Conservation (phyloP, 2,329 filamentous ascomycete species). For the Cladobotryum protrusum region DNA sequence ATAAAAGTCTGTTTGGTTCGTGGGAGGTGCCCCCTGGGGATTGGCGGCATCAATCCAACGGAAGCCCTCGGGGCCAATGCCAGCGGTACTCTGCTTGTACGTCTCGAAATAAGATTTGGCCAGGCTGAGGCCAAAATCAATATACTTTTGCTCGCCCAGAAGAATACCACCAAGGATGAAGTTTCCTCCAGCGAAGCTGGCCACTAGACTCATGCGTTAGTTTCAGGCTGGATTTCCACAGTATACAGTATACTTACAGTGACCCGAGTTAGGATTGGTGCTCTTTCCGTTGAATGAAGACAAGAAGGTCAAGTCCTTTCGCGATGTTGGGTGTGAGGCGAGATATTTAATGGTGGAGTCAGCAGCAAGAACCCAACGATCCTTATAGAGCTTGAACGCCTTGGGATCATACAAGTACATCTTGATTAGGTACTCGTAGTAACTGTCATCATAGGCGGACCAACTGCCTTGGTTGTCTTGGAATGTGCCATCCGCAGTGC, state of each 20-base stretch:
- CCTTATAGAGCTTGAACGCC: conserved; percentile 58
- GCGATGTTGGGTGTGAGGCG: conserved; percentile 57
- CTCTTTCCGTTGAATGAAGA: conserved; percentile 47
- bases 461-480: conserved; percentile 64
- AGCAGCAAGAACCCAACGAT: conserved; percentile 69
- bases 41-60: conserved; percentile 47
- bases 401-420: conserved; percentile 75
- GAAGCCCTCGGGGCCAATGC: conserved; percentile 72
- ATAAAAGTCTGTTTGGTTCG: conserved; percentile 53
- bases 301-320: conserved; percentile 68
- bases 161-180: conserved; percentile 76
- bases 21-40: conserved; percentile 33
- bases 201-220: conserved; percentile 39
- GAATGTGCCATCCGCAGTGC: conserved; percentile 60
- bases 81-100: conserved; percentile 60
- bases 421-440: conserved; percentile 88
- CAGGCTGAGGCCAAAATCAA: conserved; percentile 67
- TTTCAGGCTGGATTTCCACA: no score
- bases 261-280: conserved; percentile 40
- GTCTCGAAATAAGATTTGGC: conserved; percentile 68
- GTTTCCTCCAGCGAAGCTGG: conserved; percentile 79
- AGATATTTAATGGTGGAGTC: conserved; percentile 70
- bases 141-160: conserved; percentile 58
- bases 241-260: conserved; percentile 36
- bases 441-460: conserved; percentile 71